Evolutionary conservation across 2,329 filamentous ascomycete genomes (phyloP), one percentile per base, ranked within the genome.

Genomic region (Tolypocladium amazonense): DNA sequence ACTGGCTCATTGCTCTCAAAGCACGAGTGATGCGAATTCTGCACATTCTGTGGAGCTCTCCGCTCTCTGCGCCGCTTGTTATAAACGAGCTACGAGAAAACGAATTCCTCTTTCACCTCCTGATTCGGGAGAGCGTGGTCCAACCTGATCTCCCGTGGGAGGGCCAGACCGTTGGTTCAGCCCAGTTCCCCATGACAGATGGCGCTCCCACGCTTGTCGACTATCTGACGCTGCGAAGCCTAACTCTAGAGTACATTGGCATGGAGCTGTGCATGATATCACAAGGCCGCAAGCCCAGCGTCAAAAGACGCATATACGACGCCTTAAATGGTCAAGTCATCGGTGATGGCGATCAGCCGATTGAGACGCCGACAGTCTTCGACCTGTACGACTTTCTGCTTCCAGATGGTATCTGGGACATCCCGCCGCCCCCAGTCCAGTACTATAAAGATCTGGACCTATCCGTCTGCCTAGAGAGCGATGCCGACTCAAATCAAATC

Each of bases 321-420:
- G 84, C 90, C 0, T 77, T 97, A n/a, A 84, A 92, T 52, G 94
- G 94, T 6, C 86, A 88, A 50, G 85, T 90, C 9, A 79, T 83
- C 14, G 77, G 86, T 23, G 82, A 88, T 18, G 84, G 84, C 61
- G 87, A 88, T 56, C 83, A 89, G 58, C 77, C 85, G 6, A 77
- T 88, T 43, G 76, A 79, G 35, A 88, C 91, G 60, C 82, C 88
- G 0, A 92, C 89, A 4, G 82, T 97, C 8, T 96, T 97, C 68
- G 92, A 97, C 64, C 81, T 97, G 27, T 94, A 96, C 67, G 94
- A 99, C 73, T 97, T 97, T 68, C 82, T 94, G 61, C 73, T 81
- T 2, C 70, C 78, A 25, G 79, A 80, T 54, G 77, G 72, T 20
- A 69, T 77, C n/a, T 84, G 82, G 76, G 72, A 76, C 30, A 71